Percentiles rank a stretch among this genome's conserved stretches.
phyloP scores from a whole-genome alignment of 257 asterid species.

The Fraxinus pennsylvanica region DNA sequence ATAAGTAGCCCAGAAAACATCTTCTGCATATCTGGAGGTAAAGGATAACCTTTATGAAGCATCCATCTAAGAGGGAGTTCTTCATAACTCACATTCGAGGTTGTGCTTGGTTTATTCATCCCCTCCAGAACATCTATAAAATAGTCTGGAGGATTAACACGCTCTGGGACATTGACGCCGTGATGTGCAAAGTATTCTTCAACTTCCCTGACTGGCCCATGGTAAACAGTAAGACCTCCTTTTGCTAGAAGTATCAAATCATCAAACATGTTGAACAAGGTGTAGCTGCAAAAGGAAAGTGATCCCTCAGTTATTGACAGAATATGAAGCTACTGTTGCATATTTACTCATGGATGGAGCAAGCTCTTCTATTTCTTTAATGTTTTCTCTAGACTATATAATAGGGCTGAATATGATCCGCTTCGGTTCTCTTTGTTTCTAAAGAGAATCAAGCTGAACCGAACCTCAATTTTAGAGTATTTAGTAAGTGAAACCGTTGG shows the following conservation, averaged over 20 bases:
- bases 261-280: constrained; percentile 86
- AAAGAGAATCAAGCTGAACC: too few species aligned
- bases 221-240: constrained; percentile 86
- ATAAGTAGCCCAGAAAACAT: constrained; percentile 32
- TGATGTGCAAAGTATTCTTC: constrained; percentile 77
- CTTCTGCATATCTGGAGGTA: constrained; percentile 69
- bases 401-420: too few species aligned
- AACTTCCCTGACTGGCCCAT: constrained; percentile 77
- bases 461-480: too few species aligned
- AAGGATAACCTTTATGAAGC: constrained; percentile 73
- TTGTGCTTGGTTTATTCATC: constrained; percentile 60
- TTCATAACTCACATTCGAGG: constrained; percentile 50
- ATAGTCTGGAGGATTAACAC: constrained; percentile 89
- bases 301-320: constrained; percentile 10
- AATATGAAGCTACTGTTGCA: background rate
- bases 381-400: background rate
- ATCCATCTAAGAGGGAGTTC: constrained; percentile 93
- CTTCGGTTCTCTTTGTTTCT: too few species aligned
- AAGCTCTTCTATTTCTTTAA: background rate
- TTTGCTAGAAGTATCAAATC: constrained; percentile 91
- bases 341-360: background rate
- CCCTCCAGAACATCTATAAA: constrained; percentile 90
- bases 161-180: constrained; percentile 74
- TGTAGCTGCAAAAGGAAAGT: constrained; percentile 59
- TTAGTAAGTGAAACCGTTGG: too few species aligned